phyloP scores from a whole-genome alignment of 179 eudicot species.

The Spergularia azorica region DNA sequence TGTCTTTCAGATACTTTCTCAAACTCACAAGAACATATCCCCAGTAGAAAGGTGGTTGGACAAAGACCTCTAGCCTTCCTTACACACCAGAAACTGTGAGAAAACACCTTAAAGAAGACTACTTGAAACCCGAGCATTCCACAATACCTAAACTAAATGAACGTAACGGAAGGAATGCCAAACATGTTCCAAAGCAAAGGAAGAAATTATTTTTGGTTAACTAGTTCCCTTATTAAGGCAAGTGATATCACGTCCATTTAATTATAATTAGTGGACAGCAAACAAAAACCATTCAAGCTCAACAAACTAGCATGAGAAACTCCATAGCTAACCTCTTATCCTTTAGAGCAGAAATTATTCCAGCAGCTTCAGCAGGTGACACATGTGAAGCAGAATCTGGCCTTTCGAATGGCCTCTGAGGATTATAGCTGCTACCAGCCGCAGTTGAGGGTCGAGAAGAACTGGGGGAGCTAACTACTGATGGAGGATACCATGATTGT shows the following conservation, averaged over 20 bases:
- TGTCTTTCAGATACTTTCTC: too few relatives aligned
- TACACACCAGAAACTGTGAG: too few relatives aligned
- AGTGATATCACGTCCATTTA: background rate
- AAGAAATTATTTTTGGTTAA: too few relatives aligned
- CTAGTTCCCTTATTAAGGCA: background rate
- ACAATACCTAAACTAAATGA: too few relatives aligned
- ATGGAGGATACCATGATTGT: constrained; percentile 82
- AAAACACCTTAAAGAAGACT: too few relatives aligned
- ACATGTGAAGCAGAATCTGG: constrained; percentile 52
- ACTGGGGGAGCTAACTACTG: constrained; percentile 56
- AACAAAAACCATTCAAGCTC: background rate
- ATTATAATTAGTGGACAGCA: background rate
- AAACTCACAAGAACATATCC: too few relatives aligned
- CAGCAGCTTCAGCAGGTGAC: constrained; percentile 84
- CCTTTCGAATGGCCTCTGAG: constrained; percentile 49
- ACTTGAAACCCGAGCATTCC: too few relatives aligned
- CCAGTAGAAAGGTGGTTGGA: too few relatives aligned
- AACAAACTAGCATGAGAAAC: background rate
- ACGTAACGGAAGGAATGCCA: too few relatives aligned
- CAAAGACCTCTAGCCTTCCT: too few relatives aligned
- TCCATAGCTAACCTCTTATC: constrained; percentile 57
- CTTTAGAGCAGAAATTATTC: constrained; percentile 57
- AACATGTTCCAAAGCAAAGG: too few relatives aligned
- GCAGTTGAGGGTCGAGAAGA: constrained; percentile 72
- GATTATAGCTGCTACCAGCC: constrained; percentile 42